Evolutionary conservation across 2,329 filamentous ascomycete genomes (phyloP), one percentile per base, ranked within the genome.

Genomic region (Aspergillus niger): DNA sequence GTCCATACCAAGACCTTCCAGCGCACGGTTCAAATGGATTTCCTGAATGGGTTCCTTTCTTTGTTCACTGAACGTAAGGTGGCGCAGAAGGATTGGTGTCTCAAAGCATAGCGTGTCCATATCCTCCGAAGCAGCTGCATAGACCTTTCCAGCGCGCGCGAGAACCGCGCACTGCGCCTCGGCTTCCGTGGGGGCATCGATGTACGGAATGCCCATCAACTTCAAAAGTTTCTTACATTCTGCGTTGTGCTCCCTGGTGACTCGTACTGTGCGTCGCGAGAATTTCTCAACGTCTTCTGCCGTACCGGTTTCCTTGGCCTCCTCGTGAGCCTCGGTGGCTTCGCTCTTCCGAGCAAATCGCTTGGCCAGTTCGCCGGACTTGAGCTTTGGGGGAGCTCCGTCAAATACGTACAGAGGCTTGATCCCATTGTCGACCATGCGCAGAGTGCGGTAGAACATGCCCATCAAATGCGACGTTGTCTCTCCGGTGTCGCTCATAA

Each of bases 51-150:
- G 95, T 75, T 98, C 93, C 79, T 99, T 99, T 65, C 94, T 86
- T 80, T 97, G 92, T 81, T 99, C 95, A 73, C 92, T 96, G 76
- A 97, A 98, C 2, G 95, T 99, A 65, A 99, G 85, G 78, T 99
- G 93, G 53, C 95, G 86, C 65, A 99, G 81, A 50, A 99, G 81
- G 61, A 99, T 93, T 0, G 95, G 95, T 55, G 93, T 85, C 71
- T 97, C 88, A 77, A 99, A 99, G 72, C 94, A 98, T 58, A 99
- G 81, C 0, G 95, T 99, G 74, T 99, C 95, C 95, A 99, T 99
- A 79, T 99, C 95, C 79, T 99, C 95, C 65, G 91, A 96, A 2
- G 95, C 95, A 20, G 95, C 95, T 3, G 93, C 95, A 75, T 96
- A 99, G 55, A 99, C 95, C 79, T 98, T 98, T 39, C 92, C 94